Conservation (phyloP, 805 yeast genomes). For the Yamadazyma kitorensis region DNA sequence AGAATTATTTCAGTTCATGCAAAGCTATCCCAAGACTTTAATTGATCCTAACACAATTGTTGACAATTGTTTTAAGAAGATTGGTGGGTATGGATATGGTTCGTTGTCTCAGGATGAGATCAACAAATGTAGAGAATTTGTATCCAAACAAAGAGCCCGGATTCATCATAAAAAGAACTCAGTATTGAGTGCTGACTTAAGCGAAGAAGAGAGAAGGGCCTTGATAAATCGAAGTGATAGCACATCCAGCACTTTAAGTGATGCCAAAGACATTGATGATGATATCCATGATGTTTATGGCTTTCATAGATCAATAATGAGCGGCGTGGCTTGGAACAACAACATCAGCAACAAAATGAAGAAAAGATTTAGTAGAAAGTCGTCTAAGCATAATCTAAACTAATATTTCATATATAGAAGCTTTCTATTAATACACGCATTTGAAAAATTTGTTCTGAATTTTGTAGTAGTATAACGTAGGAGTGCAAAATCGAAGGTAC, state of each 20-base stretch:
- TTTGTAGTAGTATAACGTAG: too few relatives aligned
- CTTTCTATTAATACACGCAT: too few relatives aligned
- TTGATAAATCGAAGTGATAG: constrained; percentile 16
- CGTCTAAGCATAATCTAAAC: constrained; percentile 7
- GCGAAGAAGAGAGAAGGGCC: constrained; percentile 36
- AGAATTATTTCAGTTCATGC: constrained; percentile 76
- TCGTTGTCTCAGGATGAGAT: constrained; percentile 82
- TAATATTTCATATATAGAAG: too few relatives aligned
- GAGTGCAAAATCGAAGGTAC: too few relatives aligned
- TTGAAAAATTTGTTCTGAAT: too few relatives aligned
- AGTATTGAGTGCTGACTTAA: constrained; percentile 31
- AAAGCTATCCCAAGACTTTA: constrained; percentile 71
- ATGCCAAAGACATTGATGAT: constrained; percentile 18
- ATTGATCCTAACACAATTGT: constrained; percentile 68
- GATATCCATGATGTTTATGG: constrained; percentile 45
- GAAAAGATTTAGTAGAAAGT: constrained; percentile 25
- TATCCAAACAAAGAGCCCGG: constrained; percentile 56
- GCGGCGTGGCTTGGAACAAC: constrained; percentile 64
- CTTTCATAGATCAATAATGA: constrained; percentile 42
- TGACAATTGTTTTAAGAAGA: constrained; percentile 71
- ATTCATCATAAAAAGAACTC: constrained; percentile 25
- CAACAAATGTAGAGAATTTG: constrained; percentile 73
- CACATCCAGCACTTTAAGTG: too few relatives aligned
- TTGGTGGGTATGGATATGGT: constrained; percentile 63
- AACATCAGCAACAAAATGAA: constrained; percentile 55